These are phyloP conservation scores for Dryadomyces quercus-mongolicae DNA, from an alignment of 2,329 filamentous ascomycete genomes.

Conservation along the genomic window DNA sequence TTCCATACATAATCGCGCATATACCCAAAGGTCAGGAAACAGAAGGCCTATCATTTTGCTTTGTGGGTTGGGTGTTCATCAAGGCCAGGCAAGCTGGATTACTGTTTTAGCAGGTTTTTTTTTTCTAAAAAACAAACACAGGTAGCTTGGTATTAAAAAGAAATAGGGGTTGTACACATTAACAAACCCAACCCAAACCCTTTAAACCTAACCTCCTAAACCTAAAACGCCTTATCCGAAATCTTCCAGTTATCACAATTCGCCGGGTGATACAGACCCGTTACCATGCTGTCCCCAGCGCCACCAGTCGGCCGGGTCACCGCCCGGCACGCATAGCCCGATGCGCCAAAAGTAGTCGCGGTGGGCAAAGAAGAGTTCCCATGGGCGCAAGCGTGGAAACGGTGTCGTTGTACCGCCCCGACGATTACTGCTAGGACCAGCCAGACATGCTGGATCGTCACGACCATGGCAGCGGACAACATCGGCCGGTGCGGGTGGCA, in stretches of 20 bases:
- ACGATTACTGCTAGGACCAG: constrained; percentile 17
- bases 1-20: background rate
- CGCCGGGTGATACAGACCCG: constrained; percentile 7
- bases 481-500: constrained; percentile 58
- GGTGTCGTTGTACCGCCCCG: constrained; percentile 17
- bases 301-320: constrained; percentile 58
- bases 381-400: constrained; percentile 54
- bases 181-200: background rate
- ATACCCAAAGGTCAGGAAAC: background rate
- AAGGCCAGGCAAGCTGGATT: too few species aligned
- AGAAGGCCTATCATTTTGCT: background rate
- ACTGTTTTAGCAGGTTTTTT: too few species aligned
- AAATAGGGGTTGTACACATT: background rate
- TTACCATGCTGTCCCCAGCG: constrained; percentile 32
- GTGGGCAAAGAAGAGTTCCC: constrained; percentile 88
- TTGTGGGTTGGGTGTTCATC: background rate
- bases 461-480: constrained; percentile 61
- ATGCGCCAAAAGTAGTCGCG: constrained; percentile 94
- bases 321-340: constrained; percentile 76
- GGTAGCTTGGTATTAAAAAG: background rate
- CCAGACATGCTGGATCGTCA: constrained; percentile 54
- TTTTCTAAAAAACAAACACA: too few species aligned
- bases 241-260: background rate
- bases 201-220: too few species aligned
- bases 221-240: background rate